Evolutionary conservation across 768 basidiomycete species (phyloP), one percentile per base, ranked within the genome.

Genomic region (Suillus tomentosus): DNA sequence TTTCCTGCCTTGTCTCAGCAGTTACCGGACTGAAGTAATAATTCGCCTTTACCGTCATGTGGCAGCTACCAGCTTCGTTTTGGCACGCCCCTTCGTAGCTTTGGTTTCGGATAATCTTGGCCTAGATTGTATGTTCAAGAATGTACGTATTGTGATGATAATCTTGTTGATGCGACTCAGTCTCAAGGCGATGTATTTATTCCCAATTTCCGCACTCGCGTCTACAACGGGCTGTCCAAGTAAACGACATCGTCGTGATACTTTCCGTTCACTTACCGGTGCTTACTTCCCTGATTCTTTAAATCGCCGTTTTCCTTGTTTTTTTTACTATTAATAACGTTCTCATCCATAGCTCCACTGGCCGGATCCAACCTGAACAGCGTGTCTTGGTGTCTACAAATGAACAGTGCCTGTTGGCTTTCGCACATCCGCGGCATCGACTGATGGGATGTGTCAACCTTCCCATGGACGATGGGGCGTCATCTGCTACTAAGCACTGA

Each of bases 371-470:
- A 27, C 24, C 40, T 42, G 40, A 58, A 58, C 57, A 42, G 24
- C 57, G 27, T 43, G 57, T 42, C 17, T 27, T 42, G 40, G 40
- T 58, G 40, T 56, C 57, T 58, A 58, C 57, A 58, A 58, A 58
- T 58, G 57, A 58, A 58, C 27, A 40, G 57, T 57, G 55, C 57
- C 57, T 58, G 40, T 58, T 27, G 56, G 14, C 54, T 64, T 66
- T 66, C 67, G 67, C 68, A 75, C 73, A 74, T 76, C 75, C 75
- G 75, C 68, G 72, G 70, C 69, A 37, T 45, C 48, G 13, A 62
- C 62, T 64, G 62, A 72, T 70, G 48, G 56, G 65, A 72, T 70
- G 63, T 67, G 69, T 62, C 63, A 62, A 24, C 58, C 60, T 74
- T 72, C 72, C 68, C 74, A 74, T 72, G 70, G 24, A 27, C 59